Percentiles rank a stretch among this genome's conserved stretches.
These are phyloP conservation scores for Colletotrichum somersetense DNA, from an alignment of 2,329 filamentous ascomycete genomes.

Conservation along the genomic window DNA sequence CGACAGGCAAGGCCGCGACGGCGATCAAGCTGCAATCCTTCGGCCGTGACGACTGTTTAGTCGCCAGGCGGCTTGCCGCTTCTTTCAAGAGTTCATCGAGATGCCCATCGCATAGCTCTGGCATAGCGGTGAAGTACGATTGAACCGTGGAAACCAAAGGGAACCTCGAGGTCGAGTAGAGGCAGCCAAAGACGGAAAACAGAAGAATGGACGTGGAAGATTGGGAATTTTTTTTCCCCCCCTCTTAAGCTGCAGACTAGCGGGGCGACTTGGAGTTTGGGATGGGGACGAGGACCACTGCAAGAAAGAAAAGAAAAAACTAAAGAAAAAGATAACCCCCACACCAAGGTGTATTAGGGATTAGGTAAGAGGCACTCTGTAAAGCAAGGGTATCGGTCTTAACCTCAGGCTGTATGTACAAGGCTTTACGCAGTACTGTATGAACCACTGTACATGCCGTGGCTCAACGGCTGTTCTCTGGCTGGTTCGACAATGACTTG, in stretches of 20 bases:
- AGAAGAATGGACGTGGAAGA: too few species aligned
- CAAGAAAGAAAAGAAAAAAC: too few species aligned
- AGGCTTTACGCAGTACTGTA: too few species aligned
- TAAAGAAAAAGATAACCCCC: too few species aligned
- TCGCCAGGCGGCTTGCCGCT: conserved; percentile 39
- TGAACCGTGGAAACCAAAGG: conserved; percentile 3
- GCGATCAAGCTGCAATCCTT: conserved; percentile 35
- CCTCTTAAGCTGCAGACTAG: conserved; percentile 1
- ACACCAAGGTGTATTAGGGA: too few species aligned
- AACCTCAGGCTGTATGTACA: not conserved
- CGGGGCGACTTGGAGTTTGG: conserved; percentile 11
- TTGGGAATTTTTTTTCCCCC: conserved; percentile 26
- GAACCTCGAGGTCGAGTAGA: not conserved
- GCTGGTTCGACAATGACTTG: not conserved
- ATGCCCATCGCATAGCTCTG: conserved; percentile 40
- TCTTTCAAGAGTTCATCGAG: conserved; percentile 41
- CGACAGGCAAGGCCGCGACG: conserved; percentile 16
- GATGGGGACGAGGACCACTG: conserved; percentile 3
- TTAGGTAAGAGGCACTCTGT: not conserved
- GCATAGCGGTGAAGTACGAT: conserved; percentile 41
- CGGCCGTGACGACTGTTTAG: conserved; percentile 23
- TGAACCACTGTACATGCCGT: not conserved
- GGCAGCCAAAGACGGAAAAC: not conserved
- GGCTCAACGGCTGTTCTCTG: not conserved
- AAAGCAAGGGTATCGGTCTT: too few species aligned